Base-by-base conservation (phyloP, 345 rosid species). In the Citrus sp. region DNA sequence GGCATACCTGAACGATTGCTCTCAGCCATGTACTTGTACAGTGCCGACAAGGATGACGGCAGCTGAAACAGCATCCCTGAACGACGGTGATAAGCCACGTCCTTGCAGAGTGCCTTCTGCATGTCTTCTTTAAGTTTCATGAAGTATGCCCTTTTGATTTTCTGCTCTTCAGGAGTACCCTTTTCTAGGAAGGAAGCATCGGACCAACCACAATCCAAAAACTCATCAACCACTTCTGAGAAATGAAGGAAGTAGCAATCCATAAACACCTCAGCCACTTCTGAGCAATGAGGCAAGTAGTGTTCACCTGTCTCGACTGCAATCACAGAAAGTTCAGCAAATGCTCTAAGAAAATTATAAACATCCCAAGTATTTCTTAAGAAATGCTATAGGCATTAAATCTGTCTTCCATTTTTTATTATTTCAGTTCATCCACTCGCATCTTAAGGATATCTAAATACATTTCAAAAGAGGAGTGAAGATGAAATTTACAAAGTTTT, bases 61-160 rank as follows among this genome's bases (percentile, higher is more conserved):
- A 67, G 42, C 30, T 28, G 30, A 28, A 28, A 28, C 30, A 28
- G 30, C 30, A 28, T 28, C 30, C 42, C 74, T 32, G 79, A 67
- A 5, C 54, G 76, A 21, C 58, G 78, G 49, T 65, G 73, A 60
- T 79, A 79, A 5, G 84, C 86, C 56, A 76, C 79, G 84, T 85
- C 90, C 84, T 82, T 87, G 77, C 72, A 4, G 75, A 87, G 77
- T 37, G 91, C 91, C 82, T 62, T 81, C 34, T 77, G 83, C 9
- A 88, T 72, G 10, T 80, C 90, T 0, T 85, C 87, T 78, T 82
- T 84, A 28, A 87, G 86, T 42, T 88, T 88, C 66, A 10, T 73
- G 83, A 77, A 84, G 13, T 89, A 83, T 74, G 7, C 78, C 75
- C 55, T 85, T 83, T 81, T 87, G 37, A 6, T 18, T 9, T 58